phyloP scores from a whole-genome alignment of 306 rosid genomes.

The Potentilla sterilis region DNA sequence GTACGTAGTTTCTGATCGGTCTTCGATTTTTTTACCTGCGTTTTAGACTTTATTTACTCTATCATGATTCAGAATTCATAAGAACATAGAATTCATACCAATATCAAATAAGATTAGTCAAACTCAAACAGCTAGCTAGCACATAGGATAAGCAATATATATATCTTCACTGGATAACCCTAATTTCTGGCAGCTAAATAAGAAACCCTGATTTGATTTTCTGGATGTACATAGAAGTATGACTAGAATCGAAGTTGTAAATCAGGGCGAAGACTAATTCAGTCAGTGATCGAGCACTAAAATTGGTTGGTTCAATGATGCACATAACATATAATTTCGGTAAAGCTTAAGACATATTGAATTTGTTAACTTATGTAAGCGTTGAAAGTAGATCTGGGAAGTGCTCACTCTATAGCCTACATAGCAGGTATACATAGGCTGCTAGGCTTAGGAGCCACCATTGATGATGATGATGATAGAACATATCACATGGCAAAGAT shows the following conservation, averaged over 20 bases:
- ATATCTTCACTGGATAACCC: neutral
- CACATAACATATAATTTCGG: neutral
- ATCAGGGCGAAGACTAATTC: neutral
- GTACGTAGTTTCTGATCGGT: neutral
- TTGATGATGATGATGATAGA: slow-evolving; percentile 18
- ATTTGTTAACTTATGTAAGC: neutral
- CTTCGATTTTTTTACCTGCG: neutral
- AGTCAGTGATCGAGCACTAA: neutral
- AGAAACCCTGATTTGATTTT: slow-evolving; percentile 2
- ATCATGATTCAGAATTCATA: neutral
- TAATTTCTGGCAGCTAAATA: neutral
- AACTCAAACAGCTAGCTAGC: neutral
- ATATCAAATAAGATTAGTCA: neutral
- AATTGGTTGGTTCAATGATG: neutral
- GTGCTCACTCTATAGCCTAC: slow-evolving; percentile 15
- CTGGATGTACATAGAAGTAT: neutral
- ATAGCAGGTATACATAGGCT: neutral
- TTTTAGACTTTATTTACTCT: neutral
- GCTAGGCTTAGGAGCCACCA: slow-evolving; percentile 4
- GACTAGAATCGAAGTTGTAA: neutral
- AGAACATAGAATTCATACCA: neutral
- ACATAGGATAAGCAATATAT: neutral
- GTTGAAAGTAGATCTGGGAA: neutral
- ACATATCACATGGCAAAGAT: slow-evolving; percentile 11
- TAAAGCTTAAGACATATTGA: neutral